Evolutionary conservation across 805 yeast species (phyloP).

Genomic region (Yamadazyma akitaensis): DNA sequence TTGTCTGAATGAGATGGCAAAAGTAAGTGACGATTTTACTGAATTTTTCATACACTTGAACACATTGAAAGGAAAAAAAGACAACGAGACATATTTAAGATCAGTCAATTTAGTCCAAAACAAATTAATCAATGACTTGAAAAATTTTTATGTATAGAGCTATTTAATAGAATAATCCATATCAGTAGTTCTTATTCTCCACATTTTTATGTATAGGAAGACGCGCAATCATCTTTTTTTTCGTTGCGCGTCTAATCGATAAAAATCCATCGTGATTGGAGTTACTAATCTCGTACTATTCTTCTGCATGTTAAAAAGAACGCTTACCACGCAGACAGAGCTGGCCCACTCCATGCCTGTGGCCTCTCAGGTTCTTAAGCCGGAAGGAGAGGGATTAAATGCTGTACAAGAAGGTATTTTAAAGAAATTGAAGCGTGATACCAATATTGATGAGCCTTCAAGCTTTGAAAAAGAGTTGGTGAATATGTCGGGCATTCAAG

Average conservation of each 20-base stretch:
- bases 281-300: not conserved
- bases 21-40: conserved; percentile 4
- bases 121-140: conserved; percentile 11
- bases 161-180: not conserved
- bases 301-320: conserved; percentile 6
- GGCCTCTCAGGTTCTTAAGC: conserved; percentile 17
- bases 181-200: not conserved
- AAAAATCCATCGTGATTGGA: not conserved
- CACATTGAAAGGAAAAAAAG: not conserved
- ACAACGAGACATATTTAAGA: conserved; percentile 7
- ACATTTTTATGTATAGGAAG: conserved; percentile 1
- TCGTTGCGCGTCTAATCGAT: conserved; percentile 1
- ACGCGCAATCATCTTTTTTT: conserved; percentile 5
- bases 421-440: conserved; percentile 28
- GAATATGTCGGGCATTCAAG: conserved; percentile 31
- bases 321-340: conserved; percentile 2
- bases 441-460: conserved; percentile 27
- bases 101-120: conserved; percentile 9
- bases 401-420: conserved; percentile 26
- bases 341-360: conserved; percentile 36
- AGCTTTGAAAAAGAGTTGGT: conserved; percentile 40
- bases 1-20: conserved; percentile 9
- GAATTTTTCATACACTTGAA: conserved; percentile 6
- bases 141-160: not conserved
- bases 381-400: conserved; percentile 23